Conservation (phyloP, 2,329 filamentous ascomycete genomes). For the Aschersonia sp. region DNA sequence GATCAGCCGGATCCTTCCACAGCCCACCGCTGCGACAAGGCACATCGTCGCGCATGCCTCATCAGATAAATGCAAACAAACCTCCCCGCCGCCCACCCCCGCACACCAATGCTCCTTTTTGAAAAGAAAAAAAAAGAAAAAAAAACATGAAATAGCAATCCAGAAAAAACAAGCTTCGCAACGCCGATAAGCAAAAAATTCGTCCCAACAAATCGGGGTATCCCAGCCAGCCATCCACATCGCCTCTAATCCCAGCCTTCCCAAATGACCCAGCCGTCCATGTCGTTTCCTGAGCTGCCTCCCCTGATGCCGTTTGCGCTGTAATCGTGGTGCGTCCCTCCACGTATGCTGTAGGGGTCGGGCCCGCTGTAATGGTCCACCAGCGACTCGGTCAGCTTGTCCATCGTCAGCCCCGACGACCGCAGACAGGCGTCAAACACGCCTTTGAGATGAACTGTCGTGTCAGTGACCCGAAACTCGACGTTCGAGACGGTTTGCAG, state of each 20-base stretch:
- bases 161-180: too few relatives aligned
- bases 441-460: constrained; percentile 23
- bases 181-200: not conserved
- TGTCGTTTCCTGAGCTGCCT: constrained; percentile 4
- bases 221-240: not conserved
- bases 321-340: not conserved
- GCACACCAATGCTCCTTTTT: too few relatives aligned
- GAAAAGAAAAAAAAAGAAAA: too few relatives aligned
- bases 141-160: too few relatives aligned
- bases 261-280: constrained; percentile 24
- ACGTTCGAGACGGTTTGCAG: constrained; percentile 27
- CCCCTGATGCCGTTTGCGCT: not conserved
- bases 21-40: not conserved
- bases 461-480: constrained; percentile 26
- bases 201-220: not conserved
- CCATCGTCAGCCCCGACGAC: constrained; percentile 26
- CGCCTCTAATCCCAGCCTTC: constrained; percentile 20
- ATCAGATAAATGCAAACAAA: too few relatives aligned
- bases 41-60: not conserved
- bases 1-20: not conserved
- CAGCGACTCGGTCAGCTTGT: constrained; percentile 9
- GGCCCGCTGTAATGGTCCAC: constrained; percentile 1
- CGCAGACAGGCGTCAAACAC: constrained; percentile 30
- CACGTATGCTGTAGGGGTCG: not conserved
- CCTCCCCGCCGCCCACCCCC: too few relatives aligned